phyloP scores from a whole-genome alignment of 2,329 filamentous ascomycete genomes.

The Fusarium verrucosum region DNA sequence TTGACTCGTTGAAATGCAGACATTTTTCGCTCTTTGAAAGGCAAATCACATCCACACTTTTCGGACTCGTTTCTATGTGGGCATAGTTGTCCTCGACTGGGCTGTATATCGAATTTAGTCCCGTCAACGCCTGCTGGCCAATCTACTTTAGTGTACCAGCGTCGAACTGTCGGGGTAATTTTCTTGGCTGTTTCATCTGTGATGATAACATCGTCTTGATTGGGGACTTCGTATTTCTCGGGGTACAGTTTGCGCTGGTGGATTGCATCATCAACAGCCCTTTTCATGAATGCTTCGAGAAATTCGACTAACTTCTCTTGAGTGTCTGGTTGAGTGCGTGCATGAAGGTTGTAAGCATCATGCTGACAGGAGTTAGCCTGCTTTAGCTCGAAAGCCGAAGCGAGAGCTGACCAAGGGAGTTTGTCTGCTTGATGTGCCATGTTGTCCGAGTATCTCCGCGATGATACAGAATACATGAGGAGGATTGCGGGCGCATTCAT shows the following conservation, averaged over 20 bases:
- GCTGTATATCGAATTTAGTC: background rate
- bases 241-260: background rate
- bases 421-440: conserved; percentile 22
- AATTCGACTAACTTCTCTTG: background rate
- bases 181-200: background rate
- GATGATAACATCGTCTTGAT: background rate
- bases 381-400: conserved; percentile 14
- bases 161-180: background rate
- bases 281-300: background rate
- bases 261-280: background rate
- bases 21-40: conserved; percentile 5
- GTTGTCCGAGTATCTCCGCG: too few relatives aligned
- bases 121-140: background rate
- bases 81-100: background rate
- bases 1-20: background rate
- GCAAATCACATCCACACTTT: background rate
- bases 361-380: conserved; percentile 13
- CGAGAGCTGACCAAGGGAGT: conserved; percentile 21
- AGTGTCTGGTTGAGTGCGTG: background rate
- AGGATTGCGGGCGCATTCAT: too few relatives aligned
- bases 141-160: background rate
- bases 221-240: background rate
- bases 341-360: conserved; percentile 16
- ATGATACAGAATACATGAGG: too few relatives aligned
- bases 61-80: background rate